Evolutionary conservation across 2,329 filamentous ascomycete genomes (phyloP).

Genomic region (Hirsutella minnesotensis): DNA sequence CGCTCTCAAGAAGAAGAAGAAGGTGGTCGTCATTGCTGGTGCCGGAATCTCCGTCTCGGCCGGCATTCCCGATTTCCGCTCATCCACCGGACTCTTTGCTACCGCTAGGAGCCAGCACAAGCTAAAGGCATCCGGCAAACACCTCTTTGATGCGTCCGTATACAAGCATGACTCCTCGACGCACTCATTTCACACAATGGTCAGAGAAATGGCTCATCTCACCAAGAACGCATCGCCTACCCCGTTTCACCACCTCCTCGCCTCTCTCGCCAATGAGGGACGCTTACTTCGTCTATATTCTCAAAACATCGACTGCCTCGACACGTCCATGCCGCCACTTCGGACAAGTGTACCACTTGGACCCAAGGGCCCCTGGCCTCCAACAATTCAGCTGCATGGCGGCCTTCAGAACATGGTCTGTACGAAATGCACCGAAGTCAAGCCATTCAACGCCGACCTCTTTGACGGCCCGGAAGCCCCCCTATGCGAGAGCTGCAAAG

Average conservation of each 20-base stretch:
- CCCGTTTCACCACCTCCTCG: slow-evolving; percentile 84
- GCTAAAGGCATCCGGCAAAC: slow-evolving; percentile 78
- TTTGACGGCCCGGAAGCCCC: slow-evolving; percentile 81
- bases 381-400: slow-evolving; percentile 86
- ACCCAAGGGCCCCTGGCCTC: slow-evolving; percentile 80
- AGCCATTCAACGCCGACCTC: slow-evolving; percentile 62
- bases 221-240: slow-evolving; percentile 71
- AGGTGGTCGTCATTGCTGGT: slow-evolving; percentile 92
- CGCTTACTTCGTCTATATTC: slow-evolving; percentile 85
- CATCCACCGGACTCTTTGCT: slow-evolving; percentile 78
- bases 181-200: slow-evolving; percentile 90
- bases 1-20: slow-evolving; percentile 76
- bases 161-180: slow-evolving; percentile 88
- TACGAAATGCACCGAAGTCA: slow-evolving; percentile 74
- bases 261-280: slow-evolving; percentile 76
- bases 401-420: slow-evolving; percentile 95
- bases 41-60: slow-evolving; percentile 95
- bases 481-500: slow-evolving; percentile 62
- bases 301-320: slow-evolving; percentile 94
- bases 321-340: slow-evolving; percentile 71
- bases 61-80: slow-evolving; percentile 95
- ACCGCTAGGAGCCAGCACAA: slow-evolving; percentile 79
- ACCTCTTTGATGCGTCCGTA: slow-evolving; percentile 93
- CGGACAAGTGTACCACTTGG: slow-evolving; percentile 71
- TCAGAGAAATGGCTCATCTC: slow-evolving; percentile 72